phyloP scores from a whole-genome alignment of 1,139 yeast species.

The Pichia sp. region DNA sequence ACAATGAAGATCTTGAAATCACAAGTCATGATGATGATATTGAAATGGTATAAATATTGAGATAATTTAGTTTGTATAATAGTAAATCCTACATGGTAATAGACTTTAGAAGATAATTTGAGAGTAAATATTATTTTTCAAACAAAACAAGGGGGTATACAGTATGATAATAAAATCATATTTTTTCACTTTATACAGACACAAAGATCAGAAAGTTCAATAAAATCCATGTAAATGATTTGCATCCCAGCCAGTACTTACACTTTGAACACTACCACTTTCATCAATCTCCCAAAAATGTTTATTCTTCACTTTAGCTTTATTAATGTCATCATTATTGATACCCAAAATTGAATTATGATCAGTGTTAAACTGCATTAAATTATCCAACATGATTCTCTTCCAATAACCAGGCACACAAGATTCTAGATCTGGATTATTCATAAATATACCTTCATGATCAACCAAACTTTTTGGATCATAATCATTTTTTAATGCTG shows the following conservation, averaged over 20 bases:
- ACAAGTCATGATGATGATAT: not conserved
- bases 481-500: constrained; percentile 6
- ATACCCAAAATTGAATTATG: constrained; percentile 1
- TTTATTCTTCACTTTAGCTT: not conserved
- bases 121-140: not conserved
- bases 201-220: not conserved
- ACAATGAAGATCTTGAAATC: constrained; percentile 5
- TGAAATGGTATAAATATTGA: not conserved
- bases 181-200: not conserved
- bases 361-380: constrained; percentile 14
- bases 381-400: constrained; percentile 21
- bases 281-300: constrained; percentile 25
- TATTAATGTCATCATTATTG: not conserved
- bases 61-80: not conserved
- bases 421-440: constrained; percentile 26
- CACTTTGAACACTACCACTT: constrained; percentile 21
- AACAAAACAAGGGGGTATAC: not conserved
- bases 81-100: not conserved
- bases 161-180: not conserved
- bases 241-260: constrained; percentile 23
- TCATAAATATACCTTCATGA: constrained; percentile 20
- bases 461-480: constrained; percentile 4
- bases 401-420: constrained; percentile 26
- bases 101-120: not conserved
- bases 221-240: constrained; percentile 25